These are phyloP conservation scores for Paraphoma chrysanthemicola DNA, from an alignment of 2,329 filamentous ascomycete genomes.

Conservation along the genomic window DNA sequence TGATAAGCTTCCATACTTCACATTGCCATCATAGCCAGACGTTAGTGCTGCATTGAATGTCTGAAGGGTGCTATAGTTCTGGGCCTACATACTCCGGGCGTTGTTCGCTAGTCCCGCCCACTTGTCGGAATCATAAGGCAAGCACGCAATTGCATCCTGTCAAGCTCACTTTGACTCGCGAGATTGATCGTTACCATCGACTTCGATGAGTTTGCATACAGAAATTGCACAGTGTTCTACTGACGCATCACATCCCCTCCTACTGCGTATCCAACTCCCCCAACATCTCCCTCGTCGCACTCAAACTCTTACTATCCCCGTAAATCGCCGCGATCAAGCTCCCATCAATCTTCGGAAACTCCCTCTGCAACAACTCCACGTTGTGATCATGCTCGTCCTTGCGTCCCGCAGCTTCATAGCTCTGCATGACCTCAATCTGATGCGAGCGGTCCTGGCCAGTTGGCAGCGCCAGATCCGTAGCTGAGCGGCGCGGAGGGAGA, in stretches of 20 bases:
- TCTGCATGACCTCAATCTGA: conserved; percentile 53
- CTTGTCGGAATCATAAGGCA: too few species aligned
- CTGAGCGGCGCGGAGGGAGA: conserved; percentile 37
- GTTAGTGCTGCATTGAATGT: too few species aligned
- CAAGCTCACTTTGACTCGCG: too few species aligned
- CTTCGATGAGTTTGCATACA: not conserved
- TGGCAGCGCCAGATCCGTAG: conserved; percentile 49
- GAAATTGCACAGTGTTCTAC: not conserved
- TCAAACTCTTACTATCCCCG: conserved; percentile 49
- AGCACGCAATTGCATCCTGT: too few species aligned
- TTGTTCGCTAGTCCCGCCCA: too few species aligned
- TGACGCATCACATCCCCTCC: not conserved
- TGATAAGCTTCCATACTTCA: not conserved
- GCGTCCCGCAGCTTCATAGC: conserved; percentile 41
- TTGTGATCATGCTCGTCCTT: conserved; percentile 51
- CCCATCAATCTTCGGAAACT: conserved; percentile 54
- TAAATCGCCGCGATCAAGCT: conserved; percentile 56
- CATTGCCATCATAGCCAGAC: not conserved
- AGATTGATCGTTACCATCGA: too few species aligned
- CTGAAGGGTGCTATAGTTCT: too few species aligned
- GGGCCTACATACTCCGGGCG: too few species aligned
- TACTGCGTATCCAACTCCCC: conserved; percentile 40
- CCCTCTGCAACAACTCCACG: conserved; percentile 50
- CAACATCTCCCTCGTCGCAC: conserved; percentile 55
- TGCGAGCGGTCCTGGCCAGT: conserved; percentile 50